Conservation (phyloP, 1,284 basidiomycete species). For the Omphalotus olearius region DNA sequence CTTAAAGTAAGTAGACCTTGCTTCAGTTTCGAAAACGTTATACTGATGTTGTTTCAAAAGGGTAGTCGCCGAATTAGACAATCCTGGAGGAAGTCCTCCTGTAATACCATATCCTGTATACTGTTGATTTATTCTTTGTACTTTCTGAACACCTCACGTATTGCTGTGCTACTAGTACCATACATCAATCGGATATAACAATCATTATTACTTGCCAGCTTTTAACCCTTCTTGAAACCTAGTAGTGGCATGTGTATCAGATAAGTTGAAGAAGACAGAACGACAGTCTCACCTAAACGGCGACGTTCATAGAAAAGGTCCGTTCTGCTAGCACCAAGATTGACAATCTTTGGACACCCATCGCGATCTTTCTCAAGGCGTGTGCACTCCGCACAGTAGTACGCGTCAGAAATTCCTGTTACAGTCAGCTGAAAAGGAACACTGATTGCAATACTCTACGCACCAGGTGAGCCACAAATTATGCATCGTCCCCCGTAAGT, state of each 20-base stretch:
- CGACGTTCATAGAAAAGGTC: constrained; percentile 88
- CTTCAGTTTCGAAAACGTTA: neutral
- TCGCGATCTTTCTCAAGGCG: constrained; percentile 96
- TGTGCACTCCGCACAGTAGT: constrained; percentile 97
- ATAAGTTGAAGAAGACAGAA: too few species aligned
- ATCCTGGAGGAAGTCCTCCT: constrained; percentile 46
- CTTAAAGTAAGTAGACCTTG: constrained; percentile 42
- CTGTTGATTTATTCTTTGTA: constrained; percentile 23
- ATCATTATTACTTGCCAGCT: neutral
- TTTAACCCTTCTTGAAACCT: constrained; percentile 81
- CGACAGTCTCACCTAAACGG: constrained; percentile 53
- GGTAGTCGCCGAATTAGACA: constrained; percentile 56
- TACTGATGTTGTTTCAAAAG: constrained; percentile 27
- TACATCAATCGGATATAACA: too few species aligned
- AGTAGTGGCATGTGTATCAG: neutral
- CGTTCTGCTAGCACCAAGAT: constrained; percentile 86
- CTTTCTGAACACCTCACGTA: too few species aligned
- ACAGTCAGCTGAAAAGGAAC: constrained; percentile 23
- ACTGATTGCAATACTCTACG: constrained; percentile 21
- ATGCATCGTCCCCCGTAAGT: constrained; percentile 97
- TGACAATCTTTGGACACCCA: constrained; percentile 98
- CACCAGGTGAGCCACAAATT: constrained; percentile 92
- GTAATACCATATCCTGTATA: constrained; percentile 60
- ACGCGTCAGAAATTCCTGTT: constrained; percentile 89
- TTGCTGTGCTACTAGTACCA: too few species aligned